A percentile compares a stretch with the other conserved stretches of the same genome.
phyloP scores from a whole-genome alignment of 371 early-diverging fungal genomes.

The Polyrhizophydium stewartii region DNA sequence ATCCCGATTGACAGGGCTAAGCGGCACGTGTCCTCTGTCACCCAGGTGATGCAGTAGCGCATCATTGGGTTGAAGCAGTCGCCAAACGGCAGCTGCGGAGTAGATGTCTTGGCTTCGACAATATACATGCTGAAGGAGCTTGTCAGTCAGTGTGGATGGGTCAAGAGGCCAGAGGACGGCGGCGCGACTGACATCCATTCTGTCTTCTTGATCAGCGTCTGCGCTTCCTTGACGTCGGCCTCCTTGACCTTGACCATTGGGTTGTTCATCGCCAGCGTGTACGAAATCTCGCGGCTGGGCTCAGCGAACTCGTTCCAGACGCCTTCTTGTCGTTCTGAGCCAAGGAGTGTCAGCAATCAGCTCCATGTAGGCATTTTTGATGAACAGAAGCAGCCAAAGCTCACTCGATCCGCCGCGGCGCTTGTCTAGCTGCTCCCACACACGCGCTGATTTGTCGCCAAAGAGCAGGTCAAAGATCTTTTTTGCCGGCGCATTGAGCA shows the following conservation, averaged over 20 bases:
- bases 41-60: conserved; percentile 80
- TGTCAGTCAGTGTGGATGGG: not conserved
- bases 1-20: conserved; percentile 27
- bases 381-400: not conserved
- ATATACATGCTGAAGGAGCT: conserved; percentile 20
- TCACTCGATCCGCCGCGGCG: conserved; percentile 20
- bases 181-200: conserved; percentile 19
- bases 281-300: conserved; percentile 14
- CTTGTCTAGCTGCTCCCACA: conserved; percentile 14
- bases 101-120: conserved; percentile 32
- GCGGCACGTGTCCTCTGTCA: conserved; percentile 17
- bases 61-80: conserved; percentile 69
- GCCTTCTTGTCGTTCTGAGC: conserved; percentile 4
- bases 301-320: not conserved
- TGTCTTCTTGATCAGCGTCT: conserved; percentile 15
- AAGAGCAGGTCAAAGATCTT: conserved; percentile 57
- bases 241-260: conserved; percentile 40
- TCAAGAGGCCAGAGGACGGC: not conserved
- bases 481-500: conserved; percentile 57
- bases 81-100: conserved; percentile 86
- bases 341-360: not conserved
- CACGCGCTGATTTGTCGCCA: conserved; percentile 17
- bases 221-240: conserved; percentile 18
- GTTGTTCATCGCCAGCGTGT: conserved; percentile 40
- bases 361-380: not conserved